A percentile compares a stretch with the other conserved stretches of the same genome.
These are phyloP conservation scores for Pleurotus pulmonarius DNA, from an alignment of 768 basidiomycete genomes.

Conservation along the genomic window DNA sequence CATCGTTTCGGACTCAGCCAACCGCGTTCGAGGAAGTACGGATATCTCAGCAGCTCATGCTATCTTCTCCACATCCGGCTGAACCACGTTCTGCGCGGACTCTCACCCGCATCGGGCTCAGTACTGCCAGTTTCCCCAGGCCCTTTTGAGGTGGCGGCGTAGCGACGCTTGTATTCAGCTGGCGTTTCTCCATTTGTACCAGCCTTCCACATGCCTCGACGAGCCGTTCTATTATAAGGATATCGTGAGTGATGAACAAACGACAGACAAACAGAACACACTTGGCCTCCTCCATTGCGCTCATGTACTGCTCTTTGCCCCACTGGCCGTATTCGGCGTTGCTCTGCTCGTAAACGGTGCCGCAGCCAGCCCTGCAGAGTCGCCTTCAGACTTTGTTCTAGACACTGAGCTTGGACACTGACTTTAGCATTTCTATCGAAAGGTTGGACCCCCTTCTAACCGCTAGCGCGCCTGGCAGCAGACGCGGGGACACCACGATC, in stretches of 20 bases:
- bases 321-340: constrained; percentile 77
- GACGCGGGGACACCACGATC: constrained; percentile 47
- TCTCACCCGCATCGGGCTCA: too few relatives aligned
- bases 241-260: not conserved
- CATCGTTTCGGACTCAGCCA: too few relatives aligned
- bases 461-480: constrained; percentile 48
- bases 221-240: constrained; percentile 41
- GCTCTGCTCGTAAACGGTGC: constrained; percentile 64
- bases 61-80: not conserved
- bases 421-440: constrained; percentile 71
- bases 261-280: constrained; percentile 25
- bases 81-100: not conserved
- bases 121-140: constrained; percentile 6
- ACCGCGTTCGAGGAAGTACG: too few relatives aligned
- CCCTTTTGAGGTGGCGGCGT: constrained; percentile 26
- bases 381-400: not conserved
- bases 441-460: constrained; percentile 39
- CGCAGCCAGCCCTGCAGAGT: constrained; percentile 48
- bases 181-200: constrained; percentile 61
- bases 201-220: constrained; percentile 72
- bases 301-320: constrained; percentile 62
- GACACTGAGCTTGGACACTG: constrained; percentile 15
- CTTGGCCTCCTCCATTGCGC: constrained; percentile 66
- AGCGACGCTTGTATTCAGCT: constrained; percentile 74
- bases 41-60: not conserved